Evolutionary conservation across 805 yeast species (phyloP), one percentile per base, ranked within the genome.

Genomic region (Saccharomycopsis babjevae): DNA sequence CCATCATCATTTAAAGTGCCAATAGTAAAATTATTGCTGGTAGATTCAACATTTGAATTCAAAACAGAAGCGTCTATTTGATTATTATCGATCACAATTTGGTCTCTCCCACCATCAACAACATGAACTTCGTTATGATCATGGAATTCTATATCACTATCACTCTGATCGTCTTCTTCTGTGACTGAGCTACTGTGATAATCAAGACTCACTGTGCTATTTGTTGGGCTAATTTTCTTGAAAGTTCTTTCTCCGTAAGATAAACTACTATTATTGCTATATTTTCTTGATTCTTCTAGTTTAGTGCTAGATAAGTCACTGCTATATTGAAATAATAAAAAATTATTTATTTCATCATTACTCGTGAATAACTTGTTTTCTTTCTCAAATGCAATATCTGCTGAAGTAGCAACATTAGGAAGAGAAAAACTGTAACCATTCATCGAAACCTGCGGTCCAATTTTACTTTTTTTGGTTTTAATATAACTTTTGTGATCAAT

Each of bases 401-500:
- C 52, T 8, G 52, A 46, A 22, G 52, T 46, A 2, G 52, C 52
- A 11, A 46, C 15, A 46, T 46, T 46, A 5, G 52, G 52, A 20
- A 46, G 32, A 46, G 52, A 46, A 46, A 46, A 46, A 15, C 52
- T 25, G n/a, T 11, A 46, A 22, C 52, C 52, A 22, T 22, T 46
- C 52, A 46, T 46, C 3, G 32, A 46, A 15, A 46, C 52, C 22
- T 46, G 52, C n/a, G 52, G 52, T 13, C 4, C 52, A 11, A 13
- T 42, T n/a, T 43, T 57, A 18, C 36, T 28, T n/a, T 40, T 57
- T 34, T 57, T 46, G 32, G 57, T 59, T 22, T 25, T 40, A 16
- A 60, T 42, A 20, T 56, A 63, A 16, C 22, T 22, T 16, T 22
- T 32, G 34, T 52, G 59, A 20, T 58, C 57, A 22, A 61, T 61